Evolutionary conservation across 192 early-diverging fungal genomes (phyloP), one percentile per base, ranked within the genome.

Genomic region (Gonapodya prolifera): DNA sequence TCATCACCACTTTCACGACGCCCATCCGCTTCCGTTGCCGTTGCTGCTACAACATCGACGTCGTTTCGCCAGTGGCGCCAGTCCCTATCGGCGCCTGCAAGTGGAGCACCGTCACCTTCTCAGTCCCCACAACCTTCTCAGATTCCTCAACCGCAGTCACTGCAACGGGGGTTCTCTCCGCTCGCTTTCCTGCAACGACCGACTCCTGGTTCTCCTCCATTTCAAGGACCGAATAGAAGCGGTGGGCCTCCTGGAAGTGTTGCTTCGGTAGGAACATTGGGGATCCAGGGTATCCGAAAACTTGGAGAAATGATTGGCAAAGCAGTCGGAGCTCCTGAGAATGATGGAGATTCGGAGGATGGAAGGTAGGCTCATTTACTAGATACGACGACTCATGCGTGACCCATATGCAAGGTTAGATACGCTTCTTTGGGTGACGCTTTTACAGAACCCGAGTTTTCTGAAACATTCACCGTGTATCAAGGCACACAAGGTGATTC

Each of bases 391-490:
- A 16, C 45, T 61, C 45, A 16, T 61, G 45, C 8, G 23, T 61
- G 45, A 61, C 45, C 45, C 8, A 23, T 23, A 8, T 61, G 8
- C 23, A 23, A 16, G 8, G 8, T 61, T 23, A 61, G 45, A 61
- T 16, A 61, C 45, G 45, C 45, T 8, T 8, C 45, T 16, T 23
- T 16, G 23, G 45, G 45, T 61, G 45, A 61, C 23, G 45, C 45
- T 16, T 61, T 69, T 33, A 74, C 70, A 61, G 61, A 78, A 28
- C 70, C 77, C 16, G 83, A 91, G 28, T 81, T 92, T 2, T 89
- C 90, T 0, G 92, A 93, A 75, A 86, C 87, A 0, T 93, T 92
- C 79, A 92, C 91, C 0, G 89, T 92, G 23, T 84, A 87, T 18
- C 81, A 92, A 13, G 92, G 92, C 1, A 91, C 89, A 32, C 92